Evolutionary conservation across 441 rosid genomes (phyloP), one percentile per base, ranked within the genome.

Genomic region (Pelargonium australe): DNA sequence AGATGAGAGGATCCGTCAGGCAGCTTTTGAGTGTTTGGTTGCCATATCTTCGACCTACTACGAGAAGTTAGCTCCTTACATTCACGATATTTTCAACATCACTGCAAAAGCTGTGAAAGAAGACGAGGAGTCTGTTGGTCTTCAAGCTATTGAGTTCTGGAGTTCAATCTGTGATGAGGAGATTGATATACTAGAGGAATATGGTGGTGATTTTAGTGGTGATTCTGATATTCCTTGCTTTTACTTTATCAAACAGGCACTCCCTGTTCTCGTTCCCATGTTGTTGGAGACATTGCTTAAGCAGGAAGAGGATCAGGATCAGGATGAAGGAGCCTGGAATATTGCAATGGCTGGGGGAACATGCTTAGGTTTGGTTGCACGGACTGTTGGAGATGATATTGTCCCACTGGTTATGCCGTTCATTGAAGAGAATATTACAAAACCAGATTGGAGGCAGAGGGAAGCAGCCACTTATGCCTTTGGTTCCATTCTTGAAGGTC

Each of bases 381-480:
- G 37, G 25, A 62, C 65, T 19, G 65, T 62, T 23, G 37, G 37
- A 23, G 65, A 62, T 62, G 65, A 62, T 62, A n/a, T 62, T 62
- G 65, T 62, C n/a, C 65, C 65, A 11, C 65, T 62, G 1, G 65
- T 62, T 23, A 62, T 62, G 40, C 31, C 65, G 7, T 62, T 62
- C 65, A 62, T 62, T 19, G 37, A 62, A 13, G 65, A 62, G 25
- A 62, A 62, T 25, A 62, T 62, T 7, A 62, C 31, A 62, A 62
- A 62, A 62, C 37, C 65, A 7, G 65, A 62, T 16, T 62, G 65
- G 65, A 62, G 65, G 14, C 65, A 62, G 25, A 62, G 65, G 37
- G 65, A 62, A 10, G 65, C 65, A 62, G 65, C 65, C 65, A 62
- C 65, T 62, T 62, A 62, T 62, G 65, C 65, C 37, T 62, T 62